These are phyloP conservation scores for Colletotrichum liaoningense DNA, from an alignment of 2,329 filamentous ascomycete species.

Conservation along the genomic window DNA sequence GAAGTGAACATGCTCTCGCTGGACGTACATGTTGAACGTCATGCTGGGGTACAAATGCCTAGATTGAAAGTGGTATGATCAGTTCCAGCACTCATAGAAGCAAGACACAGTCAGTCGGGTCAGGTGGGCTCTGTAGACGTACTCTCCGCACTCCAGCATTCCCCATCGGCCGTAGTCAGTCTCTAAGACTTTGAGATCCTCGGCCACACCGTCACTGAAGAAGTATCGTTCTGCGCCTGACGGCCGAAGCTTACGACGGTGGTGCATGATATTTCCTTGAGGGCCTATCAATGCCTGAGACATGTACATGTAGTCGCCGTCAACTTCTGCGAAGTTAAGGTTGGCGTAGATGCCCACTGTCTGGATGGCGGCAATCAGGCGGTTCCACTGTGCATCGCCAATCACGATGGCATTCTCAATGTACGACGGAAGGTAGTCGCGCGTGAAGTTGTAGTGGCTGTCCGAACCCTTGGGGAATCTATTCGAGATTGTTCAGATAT, in stretches of 20 bases:
- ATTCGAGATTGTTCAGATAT: too few species aligned
- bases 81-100: too few species aligned
- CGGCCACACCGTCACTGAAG: constrained; percentile 57
- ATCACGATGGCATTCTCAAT: constrained; percentile 9
- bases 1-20: constrained; percentile 15
- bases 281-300: constrained; percentile 56
- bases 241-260: constrained; percentile 62
- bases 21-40: constrained; percentile 24
- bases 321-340: constrained; percentile 51
- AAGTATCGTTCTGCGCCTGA: constrained; percentile 63
- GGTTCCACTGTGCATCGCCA: constrained; percentile 5
- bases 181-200: constrained; percentile 53
- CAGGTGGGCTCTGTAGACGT: neutral
- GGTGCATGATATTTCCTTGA: constrained; percentile 50
- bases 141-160: constrained; percentile 60
- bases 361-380: neutral
- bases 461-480: constrained; percentile 18
- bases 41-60: constrained; percentile 13
- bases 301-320: constrained; percentile 54
- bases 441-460: constrained; percentile 11
- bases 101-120: too few species aligned
- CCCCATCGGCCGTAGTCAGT: constrained; percentile 56
- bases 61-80: neutral
- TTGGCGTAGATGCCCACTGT: neutral
- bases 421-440: neutral